These are phyloP conservation scores for Pichia insulana DNA, from an alignment of 805 yeast species.

Conservation along the genomic window DNA sequence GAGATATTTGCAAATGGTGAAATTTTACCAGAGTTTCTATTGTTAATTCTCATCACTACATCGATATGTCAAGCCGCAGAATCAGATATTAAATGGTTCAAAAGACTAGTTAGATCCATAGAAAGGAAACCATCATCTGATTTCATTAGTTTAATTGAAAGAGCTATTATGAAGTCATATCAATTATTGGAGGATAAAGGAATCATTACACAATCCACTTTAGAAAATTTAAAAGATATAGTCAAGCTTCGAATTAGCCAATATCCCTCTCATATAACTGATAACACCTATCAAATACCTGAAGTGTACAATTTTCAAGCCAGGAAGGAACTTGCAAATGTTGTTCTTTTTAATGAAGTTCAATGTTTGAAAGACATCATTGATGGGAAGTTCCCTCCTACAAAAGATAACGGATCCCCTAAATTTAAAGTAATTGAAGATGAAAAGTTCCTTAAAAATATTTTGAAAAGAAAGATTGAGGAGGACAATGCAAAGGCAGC, in stretches of 20 bases:
- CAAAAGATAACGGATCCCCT: constrained; percentile 14
- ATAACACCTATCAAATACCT: constrained; percentile 15
- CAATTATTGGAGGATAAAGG: constrained; percentile 47
- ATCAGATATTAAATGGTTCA: constrained; percentile 27
- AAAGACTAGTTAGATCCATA: constrained; percentile 18
- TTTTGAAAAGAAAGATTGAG: constrained; percentile 41
- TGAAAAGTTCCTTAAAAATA: constrained; percentile 48
- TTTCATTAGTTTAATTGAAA: constrained; percentile 30
- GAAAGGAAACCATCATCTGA: constrained; percentile 19
- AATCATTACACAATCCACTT: constrained; percentile 32
- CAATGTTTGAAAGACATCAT: constrained; percentile 37
- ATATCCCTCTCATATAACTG: constrained; percentile 34
- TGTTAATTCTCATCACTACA: constrained; percentile 46
- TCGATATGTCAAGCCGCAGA: constrained; percentile 26
- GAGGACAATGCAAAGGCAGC: constrained; percentile 18
- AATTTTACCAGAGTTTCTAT: constrained; percentile 46
- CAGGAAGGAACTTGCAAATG: constrained; percentile 39
- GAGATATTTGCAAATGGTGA: constrained; percentile 55
- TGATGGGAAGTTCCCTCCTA: constrained; percentile 16
- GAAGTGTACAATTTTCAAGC: constrained; percentile 9
- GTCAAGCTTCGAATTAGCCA: constrained; percentile 31
- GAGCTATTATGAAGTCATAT: constrained; percentile 50
- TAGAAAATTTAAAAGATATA: constrained; percentile 26
- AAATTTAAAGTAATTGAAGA: constrained; percentile 44
- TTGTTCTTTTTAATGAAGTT: constrained; percentile 50